These are phyloP conservation scores for Gossypium stocksii DNA, from an alignment of 345 rosid species.

Conservation along the genomic window DNA sequence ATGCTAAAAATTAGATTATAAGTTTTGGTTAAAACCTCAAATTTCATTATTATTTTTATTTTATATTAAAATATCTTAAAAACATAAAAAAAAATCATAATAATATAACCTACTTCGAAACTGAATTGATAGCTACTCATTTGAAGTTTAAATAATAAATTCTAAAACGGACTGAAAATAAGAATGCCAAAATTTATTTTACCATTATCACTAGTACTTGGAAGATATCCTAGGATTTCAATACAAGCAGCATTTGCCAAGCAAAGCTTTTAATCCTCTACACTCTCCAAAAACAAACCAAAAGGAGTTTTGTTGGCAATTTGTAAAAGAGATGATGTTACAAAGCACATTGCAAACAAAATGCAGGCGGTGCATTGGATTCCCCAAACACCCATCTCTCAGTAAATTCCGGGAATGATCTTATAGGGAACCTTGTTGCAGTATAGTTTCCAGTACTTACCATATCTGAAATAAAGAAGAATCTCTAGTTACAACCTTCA, in stretches of 20 bases:
- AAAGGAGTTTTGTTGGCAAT: neutral
- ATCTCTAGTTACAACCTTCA: neutral
- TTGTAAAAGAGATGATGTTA: neutral
- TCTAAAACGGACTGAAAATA: no score
- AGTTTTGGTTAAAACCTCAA: no score
- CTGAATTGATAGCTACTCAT: no score
- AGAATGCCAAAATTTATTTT: no score
- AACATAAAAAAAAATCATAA: no score
- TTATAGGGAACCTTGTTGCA: constrained; percentile 74
- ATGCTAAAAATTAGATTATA: no score
- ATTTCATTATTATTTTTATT: no score
- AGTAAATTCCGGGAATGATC: constrained; percentile 78
- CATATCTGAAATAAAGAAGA: constrained; percentile 50
- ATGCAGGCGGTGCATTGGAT: neutral
- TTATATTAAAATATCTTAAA: no score
- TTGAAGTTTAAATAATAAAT: no score
- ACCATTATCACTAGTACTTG: neutral
- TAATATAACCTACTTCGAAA: no score
- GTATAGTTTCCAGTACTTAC: constrained; percentile 71
- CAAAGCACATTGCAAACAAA: neutral
- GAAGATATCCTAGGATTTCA: neutral
- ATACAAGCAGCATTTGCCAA: neutral
- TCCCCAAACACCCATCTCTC: constrained; percentile 16
- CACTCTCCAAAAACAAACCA: neutral
- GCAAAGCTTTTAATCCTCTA: neutral